Evolutionary conservation across 2,329 filamentous ascomycete species (phyloP).

Genomic region (Kalaharituber pfeilii): DNA sequence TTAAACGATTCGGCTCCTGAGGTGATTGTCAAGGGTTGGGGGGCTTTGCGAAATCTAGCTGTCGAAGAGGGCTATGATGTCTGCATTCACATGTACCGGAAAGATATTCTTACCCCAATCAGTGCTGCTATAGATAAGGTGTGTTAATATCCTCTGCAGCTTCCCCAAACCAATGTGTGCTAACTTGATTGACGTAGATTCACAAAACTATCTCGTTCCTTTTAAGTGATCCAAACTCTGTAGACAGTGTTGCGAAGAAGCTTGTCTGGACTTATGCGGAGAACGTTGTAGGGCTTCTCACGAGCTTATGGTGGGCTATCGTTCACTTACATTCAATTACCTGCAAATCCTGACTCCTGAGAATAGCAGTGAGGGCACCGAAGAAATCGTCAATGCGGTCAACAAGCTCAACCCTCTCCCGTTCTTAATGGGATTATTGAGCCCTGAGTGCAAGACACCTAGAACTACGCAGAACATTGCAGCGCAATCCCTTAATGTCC

Average conservation of each 20-base stretch:
- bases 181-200: slow-evolving; percentile 13
- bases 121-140: slow-evolving; percentile 29
- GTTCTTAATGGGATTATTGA: slow-evolving; percentile 39
- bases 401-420: slow-evolving; percentile 35
- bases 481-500: slow-evolving; percentile 17
- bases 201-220: slow-evolving; percentile 17
- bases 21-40: slow-evolving; percentile 49
- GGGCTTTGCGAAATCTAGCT: slow-evolving; percentile 43
- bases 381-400: slow-evolving; percentile 42
- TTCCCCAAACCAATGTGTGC: slow-evolving; percentile 5
- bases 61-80: slow-evolving; percentile 50
- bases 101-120: slow-evolving; percentile 38
- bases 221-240: slow-evolving; percentile 3
- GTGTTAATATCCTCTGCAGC: neutral
- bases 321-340: neutral
- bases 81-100: slow-evolving; percentile 45
- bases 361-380: slow-evolving; percentile 35
- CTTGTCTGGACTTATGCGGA: slow-evolving; percentile 32
- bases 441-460: slow-evolving; percentile 28
- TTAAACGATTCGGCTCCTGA: slow-evolving; percentile 46
- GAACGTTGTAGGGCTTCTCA: slow-evolving; percentile 17
- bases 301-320: slow-evolving; percentile 10
- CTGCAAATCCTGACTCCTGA: neutral
- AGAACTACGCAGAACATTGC: slow-evolving; percentile 19
- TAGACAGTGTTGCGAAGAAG: slow-evolving; percentile 26